Conservation (phyloP, 2,329 filamentous ascomycete species). For the Paracoccidioides brasiliensis region DNA sequence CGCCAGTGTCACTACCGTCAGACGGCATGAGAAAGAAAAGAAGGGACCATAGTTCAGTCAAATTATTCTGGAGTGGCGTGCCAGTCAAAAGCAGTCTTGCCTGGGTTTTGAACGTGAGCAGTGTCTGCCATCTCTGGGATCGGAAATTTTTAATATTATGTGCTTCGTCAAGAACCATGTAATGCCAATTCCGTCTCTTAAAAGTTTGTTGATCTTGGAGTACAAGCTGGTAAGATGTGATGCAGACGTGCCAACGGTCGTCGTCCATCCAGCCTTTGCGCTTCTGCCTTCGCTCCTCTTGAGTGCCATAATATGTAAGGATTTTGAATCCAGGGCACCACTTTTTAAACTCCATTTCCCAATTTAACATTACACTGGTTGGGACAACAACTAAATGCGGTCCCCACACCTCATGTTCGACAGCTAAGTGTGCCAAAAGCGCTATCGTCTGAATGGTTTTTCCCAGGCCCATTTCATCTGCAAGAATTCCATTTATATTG, state of each 20-base stretch:
- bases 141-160: constrained; percentile 99
- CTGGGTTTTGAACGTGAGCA: constrained; percentile 85
- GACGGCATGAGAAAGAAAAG: constrained; percentile 94
- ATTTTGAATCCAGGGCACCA: constrained; percentile 97
- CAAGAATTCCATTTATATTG: constrained; percentile 87
- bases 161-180: constrained; percentile 94
- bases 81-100: constrained; percentile 80
- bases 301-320: constrained; percentile 86
- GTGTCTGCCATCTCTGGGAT: constrained; percentile 89
- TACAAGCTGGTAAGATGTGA: constrained; percentile 94
- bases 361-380: constrained; percentile 97
- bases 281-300: constrained; percentile 83
- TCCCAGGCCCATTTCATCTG: constrained; percentile 95
- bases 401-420: constrained; percentile 83
- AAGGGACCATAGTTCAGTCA: constrained; percentile 93
- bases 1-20: constrained; percentile 56
- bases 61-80: constrained; percentile 90
- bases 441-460: constrained; percentile 98
- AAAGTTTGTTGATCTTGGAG: constrained; percentile 89
- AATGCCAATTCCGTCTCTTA: constrained; percentile 87
- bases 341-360: constrained; percentile 99
- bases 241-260: constrained; percentile 90
- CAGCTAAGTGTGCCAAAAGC: constrained; percentile 80
- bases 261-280: constrained; percentile 88
- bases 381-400: constrained; percentile 92